Conservation (phyloP, 805 yeast genomes). For the Barnettozyma sucrosica region DNA sequence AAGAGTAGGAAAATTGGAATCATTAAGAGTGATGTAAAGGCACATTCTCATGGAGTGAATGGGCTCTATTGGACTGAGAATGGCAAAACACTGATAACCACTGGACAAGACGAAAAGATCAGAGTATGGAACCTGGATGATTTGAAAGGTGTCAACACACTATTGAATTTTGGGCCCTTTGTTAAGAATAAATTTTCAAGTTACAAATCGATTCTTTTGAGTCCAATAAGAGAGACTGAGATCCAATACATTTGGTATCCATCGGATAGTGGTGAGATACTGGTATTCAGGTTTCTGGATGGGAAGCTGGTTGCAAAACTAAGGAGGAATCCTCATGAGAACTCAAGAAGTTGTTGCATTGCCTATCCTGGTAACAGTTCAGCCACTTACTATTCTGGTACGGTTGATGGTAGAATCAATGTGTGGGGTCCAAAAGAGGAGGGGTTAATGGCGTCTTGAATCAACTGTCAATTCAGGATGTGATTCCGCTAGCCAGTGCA, state of each 20-base stretch:
- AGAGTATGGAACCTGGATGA: slow-evolving; percentile 69
- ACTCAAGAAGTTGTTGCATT: slow-evolving; percentile 45
- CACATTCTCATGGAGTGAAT: slow-evolving; percentile 76
- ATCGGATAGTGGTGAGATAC: slow-evolving; percentile 67
- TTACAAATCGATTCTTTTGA: slow-evolving; percentile 25
- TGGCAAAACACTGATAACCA: slow-evolving; percentile 57
- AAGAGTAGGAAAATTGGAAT: slow-evolving; percentile 20
- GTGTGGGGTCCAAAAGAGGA: slow-evolving; percentile 44
- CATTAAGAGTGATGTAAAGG: slow-evolving; percentile 33
- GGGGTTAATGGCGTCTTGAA: background rate
- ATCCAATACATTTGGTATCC: slow-evolving; percentile 61
- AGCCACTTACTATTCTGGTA: slow-evolving; percentile 51
- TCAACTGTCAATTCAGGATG: background rate
- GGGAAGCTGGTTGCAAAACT: slow-evolving; percentile 60
- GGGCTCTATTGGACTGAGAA: slow-evolving; percentile 68
- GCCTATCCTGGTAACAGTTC: slow-evolving; percentile 40
- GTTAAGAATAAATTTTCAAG: slow-evolving; percentile 52
- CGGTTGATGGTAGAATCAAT: slow-evolving; percentile 60
- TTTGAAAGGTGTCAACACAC: slow-evolving; percentile 45
- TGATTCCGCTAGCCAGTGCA: too few relatives aligned
- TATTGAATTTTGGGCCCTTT: slow-evolving; percentile 73
- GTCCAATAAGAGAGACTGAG: slow-evolving; percentile 43
- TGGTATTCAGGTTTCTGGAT: slow-evolving; percentile 50
- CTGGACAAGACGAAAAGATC: slow-evolving; percentile 78
- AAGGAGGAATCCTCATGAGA: slow-evolving; percentile 36